Conservation (phyloP, 23 red algal species). For the Gracilariopsis chorda region DNA sequence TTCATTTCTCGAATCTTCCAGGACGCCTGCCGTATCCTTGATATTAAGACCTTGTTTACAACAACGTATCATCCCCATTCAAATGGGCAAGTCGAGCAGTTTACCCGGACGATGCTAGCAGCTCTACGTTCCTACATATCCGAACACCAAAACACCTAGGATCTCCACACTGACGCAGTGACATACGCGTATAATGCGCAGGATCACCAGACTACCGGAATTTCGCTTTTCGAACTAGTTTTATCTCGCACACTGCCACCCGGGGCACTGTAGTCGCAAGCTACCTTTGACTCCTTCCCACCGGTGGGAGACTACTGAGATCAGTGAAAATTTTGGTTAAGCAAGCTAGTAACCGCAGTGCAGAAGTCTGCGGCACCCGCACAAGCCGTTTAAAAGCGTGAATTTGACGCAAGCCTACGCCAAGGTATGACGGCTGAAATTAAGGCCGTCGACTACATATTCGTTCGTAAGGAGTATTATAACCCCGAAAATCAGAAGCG, state of each 20-base stretch:
- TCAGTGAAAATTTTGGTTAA: no score
- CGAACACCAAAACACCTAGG: not conserved
- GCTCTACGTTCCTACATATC: not conserved
- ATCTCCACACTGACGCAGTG: not conserved
- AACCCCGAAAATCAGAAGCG: no score
- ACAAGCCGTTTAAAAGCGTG: no score
- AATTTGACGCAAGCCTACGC: no score
- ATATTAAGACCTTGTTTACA: not conserved
- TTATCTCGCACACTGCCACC: not conserved
- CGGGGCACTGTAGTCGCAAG: no score
- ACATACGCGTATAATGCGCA: constrained; percentile 31
- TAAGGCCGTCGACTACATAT: no score
- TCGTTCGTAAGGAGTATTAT: no score
- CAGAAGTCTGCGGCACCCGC: no score
- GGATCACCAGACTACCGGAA: not conserved
- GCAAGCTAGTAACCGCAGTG: no score
- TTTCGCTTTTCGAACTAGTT: constrained; percentile 9
- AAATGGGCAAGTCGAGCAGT: constrained; percentile 20
- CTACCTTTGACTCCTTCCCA: no score
- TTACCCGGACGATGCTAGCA: not conserved
- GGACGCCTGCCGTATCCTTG: not conserved
- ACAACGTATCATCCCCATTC: not conserved
- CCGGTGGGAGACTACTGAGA: no score
- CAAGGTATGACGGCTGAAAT: no score
- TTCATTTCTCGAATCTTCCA: constrained; percentile 12